Evolutionary conservation across 176 grass and related monocot species (phyloP).

Genomic region (Avena insularis): DNA sequence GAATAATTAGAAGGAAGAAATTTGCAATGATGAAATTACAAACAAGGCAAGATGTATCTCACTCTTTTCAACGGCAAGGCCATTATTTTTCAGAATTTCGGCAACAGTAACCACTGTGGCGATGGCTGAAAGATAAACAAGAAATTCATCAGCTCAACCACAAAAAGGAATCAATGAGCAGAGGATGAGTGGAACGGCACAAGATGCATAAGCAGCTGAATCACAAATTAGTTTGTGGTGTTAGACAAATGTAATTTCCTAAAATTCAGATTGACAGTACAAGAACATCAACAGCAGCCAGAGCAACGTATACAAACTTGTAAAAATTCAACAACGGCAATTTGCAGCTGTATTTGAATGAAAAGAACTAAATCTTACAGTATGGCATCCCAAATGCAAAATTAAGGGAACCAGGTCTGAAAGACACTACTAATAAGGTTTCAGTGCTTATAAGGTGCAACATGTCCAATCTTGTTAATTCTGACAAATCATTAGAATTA

Average conservation of each 20-base stretch:
- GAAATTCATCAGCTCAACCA: neutral
- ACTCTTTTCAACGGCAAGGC: slow-evolving; percentile 91
- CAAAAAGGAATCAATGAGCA: neutral
- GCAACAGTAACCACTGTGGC: slow-evolving; percentile 90
- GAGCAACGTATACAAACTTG: neutral
- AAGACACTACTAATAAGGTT: neutral
- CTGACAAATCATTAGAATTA: neutral
- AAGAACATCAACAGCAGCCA: neutral
- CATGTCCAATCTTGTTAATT: neutral
- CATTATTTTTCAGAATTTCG: slow-evolving; percentile 94
- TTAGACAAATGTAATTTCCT: neutral
- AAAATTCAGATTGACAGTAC: neutral
- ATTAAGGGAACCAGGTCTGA: neutral
- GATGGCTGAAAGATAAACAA: slow-evolving; percentile 62
- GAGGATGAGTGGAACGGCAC: neutral
- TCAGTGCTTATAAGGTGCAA: neutral
- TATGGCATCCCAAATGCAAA: neutral
- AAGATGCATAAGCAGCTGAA: neutral
- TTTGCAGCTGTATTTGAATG: neutral
- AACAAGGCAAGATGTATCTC: slow-evolving; percentile 35
- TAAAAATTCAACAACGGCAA: neutral
- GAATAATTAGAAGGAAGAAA: neutral
- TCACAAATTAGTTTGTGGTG: neutral
- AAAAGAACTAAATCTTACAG: neutral
- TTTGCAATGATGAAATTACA: neutral